A percentile compares a stretch with the other conserved stretches of the same genome.
These are phyloP conservation scores for Globisporangium orthogonon DNA, from an alignment of 352 stramenopile species.

Conservation along the genomic window DNA sequence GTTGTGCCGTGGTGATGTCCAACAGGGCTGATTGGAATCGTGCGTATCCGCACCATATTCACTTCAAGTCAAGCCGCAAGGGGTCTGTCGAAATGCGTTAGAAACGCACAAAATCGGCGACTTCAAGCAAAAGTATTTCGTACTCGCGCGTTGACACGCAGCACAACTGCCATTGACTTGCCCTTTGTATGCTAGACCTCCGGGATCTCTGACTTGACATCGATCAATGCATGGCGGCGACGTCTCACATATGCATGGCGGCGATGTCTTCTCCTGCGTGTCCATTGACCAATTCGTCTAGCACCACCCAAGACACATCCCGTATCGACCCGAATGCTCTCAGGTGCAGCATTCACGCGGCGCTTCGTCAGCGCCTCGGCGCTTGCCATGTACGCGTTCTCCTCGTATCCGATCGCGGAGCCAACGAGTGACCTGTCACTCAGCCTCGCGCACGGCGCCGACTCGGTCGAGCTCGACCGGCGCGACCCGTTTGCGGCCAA, in stretches of 20 bases:
- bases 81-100: too few relatives aligned
- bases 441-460: slow-evolving; percentile 43
- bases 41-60: neutral
- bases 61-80: neutral
- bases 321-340: neutral
- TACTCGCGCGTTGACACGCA: neutral
- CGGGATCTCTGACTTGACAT: neutral
- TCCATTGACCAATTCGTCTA: neutral
- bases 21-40: too few relatives aligned
- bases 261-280: too few relatives aligned
- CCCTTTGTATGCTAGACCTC: neutral
- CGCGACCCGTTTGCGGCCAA: slow-evolving; percentile 59
- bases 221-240: too few relatives aligned
- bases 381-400: slow-evolving; percentile 33
- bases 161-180: slow-evolving; percentile 2
- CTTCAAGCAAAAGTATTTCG: neutral
- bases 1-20: too few relatives aligned
- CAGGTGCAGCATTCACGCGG: slow-evolving; percentile 23
- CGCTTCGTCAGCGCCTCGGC: slow-evolving; percentile 31
- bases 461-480: slow-evolving; percentile 49
- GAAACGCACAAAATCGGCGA: neutral
- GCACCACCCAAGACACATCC: neutral
- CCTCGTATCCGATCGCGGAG: slow-evolving; percentile 48
- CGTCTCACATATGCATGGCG: too few relatives aligned
- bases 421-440: slow-evolving; percentile 62